Evolutionary conservation across 78 protist species (phyloP), one percentile per base, ranked within the genome.

Genomic region (Neovahlkampfia damariscottae): DNA sequence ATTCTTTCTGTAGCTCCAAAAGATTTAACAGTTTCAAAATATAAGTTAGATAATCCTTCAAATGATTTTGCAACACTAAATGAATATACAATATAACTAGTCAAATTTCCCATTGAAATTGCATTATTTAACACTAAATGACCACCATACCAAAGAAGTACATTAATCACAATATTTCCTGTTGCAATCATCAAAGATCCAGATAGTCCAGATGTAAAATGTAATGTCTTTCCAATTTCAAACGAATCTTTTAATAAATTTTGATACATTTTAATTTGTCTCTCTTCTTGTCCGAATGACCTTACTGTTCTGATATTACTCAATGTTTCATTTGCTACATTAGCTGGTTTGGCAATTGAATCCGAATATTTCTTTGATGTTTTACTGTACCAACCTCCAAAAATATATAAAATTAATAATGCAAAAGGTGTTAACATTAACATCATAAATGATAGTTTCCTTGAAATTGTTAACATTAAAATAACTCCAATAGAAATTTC

Each of bases 251-350:
- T 50, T n/a, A 50, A 19, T 19, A 50, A 19, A 50, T 50, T 50
- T n/a, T 50, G 19, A 19, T 50, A 50, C 19, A 50, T 50, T 50
- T 50, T 40, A 5, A 74, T 29, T n/a, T 70, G 37, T 38, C 70
- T 50, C 4, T 70, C 69, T 28, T 50, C 77, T 5, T 50, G 70
- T 2, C 37, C 77, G 69, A 90, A 87, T n/a, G 89, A 38, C 2
- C 84, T 79, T 3, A 90, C 94, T 7, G 91, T 84, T 59, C 91
- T 67, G 50, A 90, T 67, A 50, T 77, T 81, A 34, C 78, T 9
- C 0, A 90, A 37, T 7, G 78, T 79, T 36, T 86, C 86, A 9
- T 86, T 84, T 5, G 90, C 90, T 8, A 86, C 67, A 58, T 75
- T 79, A 38, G 87, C 90, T 2, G 90, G 88, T 62, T 79, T 58